Base-by-base conservation (phyloP, 2,329 filamentous ascomycete genomes). In the Shiraia bambusicola region DNA sequence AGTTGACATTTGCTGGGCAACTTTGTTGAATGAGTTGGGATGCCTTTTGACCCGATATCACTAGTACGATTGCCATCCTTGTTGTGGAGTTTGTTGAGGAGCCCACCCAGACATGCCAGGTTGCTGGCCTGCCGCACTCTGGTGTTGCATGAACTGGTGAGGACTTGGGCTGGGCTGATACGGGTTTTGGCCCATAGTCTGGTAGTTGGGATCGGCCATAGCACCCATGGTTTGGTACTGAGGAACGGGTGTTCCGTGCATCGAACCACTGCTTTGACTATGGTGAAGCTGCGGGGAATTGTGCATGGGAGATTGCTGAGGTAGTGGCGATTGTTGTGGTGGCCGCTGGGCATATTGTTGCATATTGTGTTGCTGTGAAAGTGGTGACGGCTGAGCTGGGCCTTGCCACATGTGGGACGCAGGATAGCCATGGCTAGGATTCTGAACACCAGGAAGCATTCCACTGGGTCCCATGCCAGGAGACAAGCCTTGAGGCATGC, bases 101-200 rank as follows among this genome's bases (percentile, higher is more conserved):
- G 73, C 66, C 75, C 74, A 77, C 29, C 73, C 72, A 49, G 74
- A 74, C 74, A 77, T 76, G 28, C 72, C 70, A n/a, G 73, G 71
- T 51, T 77, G 75, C 48, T 72, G 72, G 24, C 65, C 66, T 32
- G 67, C 64, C 19, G 58, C 64, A 26, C 64, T 72, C 41, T 70
- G 70, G 32, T 71, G 68, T 26, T 70, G 69, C 59, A 74, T 71
- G 58, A 70, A 76, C 28, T 72, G 70, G 37, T 71, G 69, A 32
- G 75, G 72, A 34, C 66, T 74, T 9, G 72, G 72, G 48, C 69
- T 73, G 19, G 71, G 71, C 48, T 76, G 73, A 51, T 78, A 78
- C 42, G 75, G 72, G 46, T 70, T 72, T 34, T 73, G 67, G 26
- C 72, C 72, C 70, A 77, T 76, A 13, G 61, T 63, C 38, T 67